phyloP scores from a whole-genome alignment of 257 asterid genomes.

The Ocimum tenuiflorum region DNA sequence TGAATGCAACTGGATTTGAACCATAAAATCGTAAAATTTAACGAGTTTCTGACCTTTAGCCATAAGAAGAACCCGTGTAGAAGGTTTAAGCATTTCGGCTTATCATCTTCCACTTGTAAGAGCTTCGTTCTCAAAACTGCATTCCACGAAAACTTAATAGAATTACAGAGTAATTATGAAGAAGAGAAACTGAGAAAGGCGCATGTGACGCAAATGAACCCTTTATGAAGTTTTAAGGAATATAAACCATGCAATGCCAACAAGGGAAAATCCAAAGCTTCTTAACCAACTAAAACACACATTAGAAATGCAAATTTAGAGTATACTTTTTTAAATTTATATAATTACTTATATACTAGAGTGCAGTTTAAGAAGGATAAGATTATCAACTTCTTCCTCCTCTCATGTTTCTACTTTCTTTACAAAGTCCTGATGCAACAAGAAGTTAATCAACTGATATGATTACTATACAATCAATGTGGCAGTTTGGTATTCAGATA shows the following conservation, averaged over 20 bases:
- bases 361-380: not conserved
- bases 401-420: not conserved
- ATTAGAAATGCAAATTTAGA: too few species aligned
- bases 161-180: too few species aligned
- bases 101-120: not conserved
- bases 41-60: slow-evolving; percentile 32
- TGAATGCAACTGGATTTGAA: too few species aligned
- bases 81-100: slow-evolving; percentile 32
- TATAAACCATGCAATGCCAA: too few species aligned
- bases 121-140: slow-evolving; percentile 30
- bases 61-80: slow-evolving; percentile 42
- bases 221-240: not conserved
- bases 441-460: not conserved
- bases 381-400: not conserved
- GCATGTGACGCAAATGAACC: not conserved
- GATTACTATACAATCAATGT: not conserved
- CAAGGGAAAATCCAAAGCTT: too few species aligned
- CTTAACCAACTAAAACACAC: too few species aligned
- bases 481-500: not conserved
- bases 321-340: too few species aligned
- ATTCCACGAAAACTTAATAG: not conserved
- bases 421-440: not conserved
- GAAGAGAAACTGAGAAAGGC: too few species aligned
- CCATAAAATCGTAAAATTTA: not conserved
- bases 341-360: not conserved